phyloP scores from a whole-genome alignment of 306 rosid genomes.

The Prunus padus region DNA sequence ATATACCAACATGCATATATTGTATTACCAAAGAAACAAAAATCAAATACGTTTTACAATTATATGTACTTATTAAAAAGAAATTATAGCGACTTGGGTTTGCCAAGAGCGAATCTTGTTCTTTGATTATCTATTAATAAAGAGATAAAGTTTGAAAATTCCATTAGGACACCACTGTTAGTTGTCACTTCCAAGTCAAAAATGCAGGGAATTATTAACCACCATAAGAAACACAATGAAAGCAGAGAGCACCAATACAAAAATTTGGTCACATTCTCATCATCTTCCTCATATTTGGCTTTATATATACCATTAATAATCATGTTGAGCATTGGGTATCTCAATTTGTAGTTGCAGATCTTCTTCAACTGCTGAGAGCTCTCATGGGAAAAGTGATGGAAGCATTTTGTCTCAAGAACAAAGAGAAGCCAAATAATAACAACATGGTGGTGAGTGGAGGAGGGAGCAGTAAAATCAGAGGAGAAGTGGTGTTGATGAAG shows the following conservation, averaged over 20 bases:
- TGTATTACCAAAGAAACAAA: neutral
- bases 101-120: constrained; percentile 20
- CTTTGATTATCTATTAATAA: constrained; percentile 13
- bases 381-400: constrained; percentile 24
- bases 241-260: too few species aligned
- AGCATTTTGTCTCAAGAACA: constrained; percentile 19
- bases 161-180: neutral
- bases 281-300: too few species aligned
- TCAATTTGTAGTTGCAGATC: neutral
- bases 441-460: constrained; percentile 6
- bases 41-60: neutral
- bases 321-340: neutral
- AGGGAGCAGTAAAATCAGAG: constrained; percentile 41
- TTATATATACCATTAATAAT: neutral
- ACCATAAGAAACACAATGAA: too few species aligned
- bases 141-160: constrained; percentile 8
- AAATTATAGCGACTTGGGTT: neutral
- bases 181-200: neutral
- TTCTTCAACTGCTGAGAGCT: neutral
- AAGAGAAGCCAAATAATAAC: constrained; percentile 15
- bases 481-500: constrained; percentile 68
- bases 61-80: neutral
- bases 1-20: neutral
- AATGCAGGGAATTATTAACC: too few species aligned
- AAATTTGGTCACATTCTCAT: too few species aligned